Conservation (phyloP, 2,329 filamentous ascomycete genomes). For the Colletotrichum brevisporum region DNA sequence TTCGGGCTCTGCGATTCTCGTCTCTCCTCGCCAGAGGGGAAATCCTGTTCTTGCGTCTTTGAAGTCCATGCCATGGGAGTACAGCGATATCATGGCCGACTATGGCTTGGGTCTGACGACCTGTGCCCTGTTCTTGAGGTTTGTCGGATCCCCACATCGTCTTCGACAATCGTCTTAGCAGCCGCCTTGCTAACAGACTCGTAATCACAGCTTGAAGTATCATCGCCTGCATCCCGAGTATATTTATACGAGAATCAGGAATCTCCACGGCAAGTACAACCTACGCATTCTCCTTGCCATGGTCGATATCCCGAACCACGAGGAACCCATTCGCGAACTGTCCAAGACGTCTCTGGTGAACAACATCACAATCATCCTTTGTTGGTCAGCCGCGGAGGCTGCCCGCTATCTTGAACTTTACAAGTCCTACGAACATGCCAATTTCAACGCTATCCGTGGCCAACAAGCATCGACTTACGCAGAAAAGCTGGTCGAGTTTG, state of each 20-base stretch:
- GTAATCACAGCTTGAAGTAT: conserved; percentile 80
- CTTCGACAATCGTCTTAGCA: not conserved
- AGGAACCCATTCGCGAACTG: conserved; percentile 89
- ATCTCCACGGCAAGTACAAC: conserved; percentile 86
- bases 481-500: conserved; percentile 91
- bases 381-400: conserved; percentile 95
- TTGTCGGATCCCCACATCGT: conserved; percentile 14
- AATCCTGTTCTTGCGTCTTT: conserved; percentile 92
- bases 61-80: conserved; percentile 91
- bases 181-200: not conserved
- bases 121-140: conserved; percentile 89
- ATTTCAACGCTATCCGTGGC: conserved; percentile 84
- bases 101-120: conserved; percentile 90
- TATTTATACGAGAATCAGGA: conserved; percentile 92
- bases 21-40: conserved; percentile 93
- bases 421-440: conserved; percentile 92
- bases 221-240: conserved; percentile 98
- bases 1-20: conserved; percentile 83
- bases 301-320: conserved; percentile 96
- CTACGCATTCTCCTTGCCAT: conserved; percentile 89
- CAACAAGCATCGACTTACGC: conserved; percentile 87
- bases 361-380: conserved; percentile 90
- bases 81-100: conserved; percentile 95
- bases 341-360: conserved; percentile 94
- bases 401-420: conserved; percentile 95